Conservation (phyloP, 805 yeast species). For the Cyberlindnera amylophila region DNA sequence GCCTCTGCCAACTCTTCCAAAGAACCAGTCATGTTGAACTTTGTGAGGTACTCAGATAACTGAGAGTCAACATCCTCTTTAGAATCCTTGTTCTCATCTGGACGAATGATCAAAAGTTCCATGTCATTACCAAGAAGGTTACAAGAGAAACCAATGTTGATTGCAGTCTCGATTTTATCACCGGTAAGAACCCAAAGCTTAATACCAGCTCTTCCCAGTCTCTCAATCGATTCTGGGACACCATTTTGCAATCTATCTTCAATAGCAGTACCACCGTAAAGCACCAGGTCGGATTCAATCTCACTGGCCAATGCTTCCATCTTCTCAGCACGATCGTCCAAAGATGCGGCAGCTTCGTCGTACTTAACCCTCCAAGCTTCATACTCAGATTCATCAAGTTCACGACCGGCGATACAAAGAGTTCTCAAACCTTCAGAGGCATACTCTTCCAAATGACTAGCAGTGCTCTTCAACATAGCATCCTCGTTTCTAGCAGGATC, state of each 20-base stretch:
- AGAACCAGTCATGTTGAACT: conserved; percentile 58
- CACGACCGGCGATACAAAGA: conserved; percentile 71
- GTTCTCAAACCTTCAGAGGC: conserved; percentile 86
- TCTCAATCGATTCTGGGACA: conserved; percentile 75
- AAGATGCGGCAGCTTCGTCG: conserved; percentile 60
- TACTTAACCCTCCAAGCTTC: conserved; percentile 59
- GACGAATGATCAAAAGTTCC: conserved; percentile 63
- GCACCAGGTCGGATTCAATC: conserved; percentile 59
- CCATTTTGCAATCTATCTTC: conserved; percentile 85
- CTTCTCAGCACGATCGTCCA: conserved; percentile 60
- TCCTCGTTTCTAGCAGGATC: conserved; percentile 41
- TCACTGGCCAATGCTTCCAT: conserved; percentile 74
- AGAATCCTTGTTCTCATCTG: conserved; percentile 30
- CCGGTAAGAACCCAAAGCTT: conserved; percentile 86
- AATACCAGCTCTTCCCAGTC: conserved; percentile 71
- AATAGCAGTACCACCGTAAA: conserved; percentile 83
- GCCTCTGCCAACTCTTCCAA: conserved; percentile 53
- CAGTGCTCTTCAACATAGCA: conserved; percentile 54
- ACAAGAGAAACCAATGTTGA: conserved; percentile 83
- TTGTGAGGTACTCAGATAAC: conserved; percentile 39
- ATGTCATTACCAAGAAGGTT: conserved; percentile 70
- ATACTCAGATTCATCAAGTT: conserved; percentile 59
- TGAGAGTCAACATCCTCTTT: conserved; percentile 7
- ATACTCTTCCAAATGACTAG: conserved; percentile 69
- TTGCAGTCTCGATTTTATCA: conserved; percentile 87